Evolutionary conservation across 2,329 filamentous ascomycete species (phyloP).

Genomic region (Teratosphaeria pseudoeucalypti): DNA sequence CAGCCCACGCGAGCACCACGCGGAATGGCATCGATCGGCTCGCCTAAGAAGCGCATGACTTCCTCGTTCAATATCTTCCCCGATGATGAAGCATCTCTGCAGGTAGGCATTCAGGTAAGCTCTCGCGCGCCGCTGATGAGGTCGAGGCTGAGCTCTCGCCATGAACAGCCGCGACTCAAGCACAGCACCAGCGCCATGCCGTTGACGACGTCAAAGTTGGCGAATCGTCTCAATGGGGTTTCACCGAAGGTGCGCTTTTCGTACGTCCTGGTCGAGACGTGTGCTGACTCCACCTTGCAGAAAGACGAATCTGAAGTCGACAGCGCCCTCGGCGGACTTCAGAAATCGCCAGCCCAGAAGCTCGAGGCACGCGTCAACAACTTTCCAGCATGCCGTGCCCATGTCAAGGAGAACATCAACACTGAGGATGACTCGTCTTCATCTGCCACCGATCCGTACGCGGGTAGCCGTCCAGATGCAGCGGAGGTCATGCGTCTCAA

Average conservation of each 20-base stretch:
- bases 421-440: conserved; percentile 23
- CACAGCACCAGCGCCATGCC: conserved; percentile 14
- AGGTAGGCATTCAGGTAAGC: conserved; percentile 3
- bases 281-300: conserved; percentile 2
- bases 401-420: conserved; percentile 2
- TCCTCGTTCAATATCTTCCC: conserved; percentile 10
- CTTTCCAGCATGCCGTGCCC: conserved; percentile 43
- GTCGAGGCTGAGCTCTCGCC: background rate
- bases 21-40: conserved; percentile 8
- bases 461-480: conserved; percentile 27
- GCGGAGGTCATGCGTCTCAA: conserved; percentile 60
- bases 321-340: conserved; percentile 4
- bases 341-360: background rate
- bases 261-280: background rate
- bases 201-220: conserved; percentile 27
- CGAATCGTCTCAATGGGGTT: conserved; percentile 18
- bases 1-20: background rate
- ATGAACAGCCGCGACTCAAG: conserved; percentile 8
- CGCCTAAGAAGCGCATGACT: conserved; percentile 9
- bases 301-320: conserved; percentile 1
- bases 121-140: background rate
- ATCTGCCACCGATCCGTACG: conserved; percentile 22
- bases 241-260: conserved; percentile 5
- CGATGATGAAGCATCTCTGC: background rate
- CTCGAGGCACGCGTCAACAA: conserved; percentile 65